A percentile compares a stretch with the other conserved stretches of the same genome.
These are phyloP conservation scores for Simplicillium sp. DNA, from an alignment of 2,329 filamentous ascomycete species.

Conservation along the genomic window DNA sequence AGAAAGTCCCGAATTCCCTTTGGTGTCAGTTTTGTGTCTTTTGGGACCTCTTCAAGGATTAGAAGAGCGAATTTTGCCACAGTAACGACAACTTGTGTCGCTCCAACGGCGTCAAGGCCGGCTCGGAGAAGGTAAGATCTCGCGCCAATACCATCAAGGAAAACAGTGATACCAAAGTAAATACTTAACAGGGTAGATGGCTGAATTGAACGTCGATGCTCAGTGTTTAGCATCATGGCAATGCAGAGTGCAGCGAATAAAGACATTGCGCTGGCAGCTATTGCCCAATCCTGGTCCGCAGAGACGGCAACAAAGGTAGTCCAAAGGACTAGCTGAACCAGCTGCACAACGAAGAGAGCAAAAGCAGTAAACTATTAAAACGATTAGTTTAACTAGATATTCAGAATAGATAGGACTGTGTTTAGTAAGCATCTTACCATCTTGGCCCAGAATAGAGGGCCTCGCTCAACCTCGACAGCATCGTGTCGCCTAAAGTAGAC, in stretches of 20 bases:
- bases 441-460: too few species aligned
- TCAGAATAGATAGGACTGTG: too few species aligned
- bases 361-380: too few species aligned
- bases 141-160: background rate
- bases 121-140: constrained; percentile 1
- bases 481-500: too few species aligned
- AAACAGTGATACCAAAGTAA: background rate
- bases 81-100: background rate
- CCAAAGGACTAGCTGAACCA: too few species aligned
- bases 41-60: background rate
- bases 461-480: too few species aligned
- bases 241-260: background rate
- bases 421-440: too few species aligned
- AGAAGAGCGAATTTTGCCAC: background rate
- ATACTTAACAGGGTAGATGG: background rate
- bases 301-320: too few species aligned
- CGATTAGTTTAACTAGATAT: too few species aligned
- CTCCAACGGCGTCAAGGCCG: background rate
- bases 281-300: background rate
- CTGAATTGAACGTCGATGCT: background rate
- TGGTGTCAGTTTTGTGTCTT: background rate
- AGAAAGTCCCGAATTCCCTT: background rate
- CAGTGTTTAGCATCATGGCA: background rate
- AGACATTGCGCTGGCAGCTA: background rate
- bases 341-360: too few species aligned